Percentiles rank a stretch among this genome's conserved stretches.
phyloP scores from a whole-genome alignment of 1,284 basidiomycete genomes.

The Austroboletus rostrupii region DNA sequence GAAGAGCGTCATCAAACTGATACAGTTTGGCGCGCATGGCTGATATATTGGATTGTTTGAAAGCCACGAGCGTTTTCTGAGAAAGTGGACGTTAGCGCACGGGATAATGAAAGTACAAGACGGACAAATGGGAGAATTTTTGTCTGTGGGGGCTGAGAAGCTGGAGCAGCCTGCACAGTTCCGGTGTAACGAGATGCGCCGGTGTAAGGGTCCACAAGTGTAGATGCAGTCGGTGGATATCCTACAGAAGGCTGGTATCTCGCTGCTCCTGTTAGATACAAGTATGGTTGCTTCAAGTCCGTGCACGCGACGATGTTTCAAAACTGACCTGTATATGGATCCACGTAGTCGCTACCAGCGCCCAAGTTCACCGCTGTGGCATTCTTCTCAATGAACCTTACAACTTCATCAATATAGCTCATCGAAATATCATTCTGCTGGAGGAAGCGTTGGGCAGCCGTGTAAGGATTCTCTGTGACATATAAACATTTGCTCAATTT shows the following conservation, averaged over 20 bases:
- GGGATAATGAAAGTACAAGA: constrained; percentile 6
- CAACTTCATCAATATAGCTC: constrained; percentile 87
- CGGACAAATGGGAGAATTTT: constrained; percentile 61
- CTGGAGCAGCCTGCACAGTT: constrained; percentile 20
- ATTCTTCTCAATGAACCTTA: constrained; percentile 92
- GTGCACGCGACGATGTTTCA: constrained; percentile 12
- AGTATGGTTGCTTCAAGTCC: constrained; percentile 9
- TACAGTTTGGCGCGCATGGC: constrained; percentile 83
- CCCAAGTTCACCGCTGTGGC: constrained; percentile 75
- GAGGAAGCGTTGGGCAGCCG: constrained; percentile 88
- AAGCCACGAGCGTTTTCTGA: constrained; percentile 61
- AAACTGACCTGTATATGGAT: constrained; percentile 83
- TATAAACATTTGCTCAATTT: constrained; percentile 4
- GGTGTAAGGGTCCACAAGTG: constrained; percentile 39
- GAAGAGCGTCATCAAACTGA: constrained; percentile 75
- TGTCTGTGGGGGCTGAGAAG: constrained; percentile 26
- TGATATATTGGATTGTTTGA: constrained; percentile 85
- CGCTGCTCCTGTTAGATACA: constrained; percentile 31
- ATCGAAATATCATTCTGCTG: constrained; percentile 80
- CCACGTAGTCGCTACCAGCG: constrained; percentile 60
- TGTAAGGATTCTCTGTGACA: constrained; percentile 82
- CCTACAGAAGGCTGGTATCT: constrained; percentile 23
- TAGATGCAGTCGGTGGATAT: constrained; percentile 14
- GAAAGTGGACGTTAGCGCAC: constrained; percentile 4
- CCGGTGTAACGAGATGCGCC: constrained; percentile 39